phyloP scores from a whole-genome alignment of 75 land plant species.

The Adiantum capillusveneris region DNA sequence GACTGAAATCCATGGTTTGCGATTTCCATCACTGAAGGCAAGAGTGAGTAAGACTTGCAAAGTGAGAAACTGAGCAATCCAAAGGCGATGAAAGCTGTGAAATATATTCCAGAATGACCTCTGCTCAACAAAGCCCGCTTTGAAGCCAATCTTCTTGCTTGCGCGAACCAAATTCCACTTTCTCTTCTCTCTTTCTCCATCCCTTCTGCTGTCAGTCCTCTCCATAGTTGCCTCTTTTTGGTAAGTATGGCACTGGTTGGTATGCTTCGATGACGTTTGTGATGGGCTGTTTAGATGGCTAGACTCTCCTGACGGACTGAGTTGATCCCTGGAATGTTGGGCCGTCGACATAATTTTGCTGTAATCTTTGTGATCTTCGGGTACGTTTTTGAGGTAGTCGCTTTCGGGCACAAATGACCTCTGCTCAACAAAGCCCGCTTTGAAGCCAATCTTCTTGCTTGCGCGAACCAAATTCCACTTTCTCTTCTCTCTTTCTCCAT shows the following conservation, averaged over 20 bases:
- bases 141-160: slow-evolving; percentile 23
- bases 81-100: slow-evolving; percentile 42
- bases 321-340: too few relatives aligned
- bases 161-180: neutral
- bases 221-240: neutral
- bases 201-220: neutral
- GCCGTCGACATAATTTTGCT: too few relatives aligned
- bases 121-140: slow-evolving; percentile 45
- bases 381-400: neutral
- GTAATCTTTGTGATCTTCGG: too few relatives aligned
- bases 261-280: neutral
- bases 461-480: neutral
- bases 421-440: slow-evolving; percentile 45
- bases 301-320: neutral
- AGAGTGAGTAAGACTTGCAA: slow-evolving; percentile 25
- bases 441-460: slow-evolving; percentile 23
- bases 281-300: neutral
- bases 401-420: too few relatives aligned
- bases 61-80: slow-evolving; percentile 32
- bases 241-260: too few relatives aligned
- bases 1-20: slow-evolving; percentile 20
- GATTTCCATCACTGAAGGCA: slow-evolving; percentile 12
- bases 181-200: neutral
- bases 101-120: slow-evolving; percentile 44
- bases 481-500: neutral